Percentiles rank a stretch among this genome's conserved stretches.
Evolutionary conservation across 768 basidiomycete genomes (phyloP).

Genomic region (Leccinum subgranulosum): DNA sequence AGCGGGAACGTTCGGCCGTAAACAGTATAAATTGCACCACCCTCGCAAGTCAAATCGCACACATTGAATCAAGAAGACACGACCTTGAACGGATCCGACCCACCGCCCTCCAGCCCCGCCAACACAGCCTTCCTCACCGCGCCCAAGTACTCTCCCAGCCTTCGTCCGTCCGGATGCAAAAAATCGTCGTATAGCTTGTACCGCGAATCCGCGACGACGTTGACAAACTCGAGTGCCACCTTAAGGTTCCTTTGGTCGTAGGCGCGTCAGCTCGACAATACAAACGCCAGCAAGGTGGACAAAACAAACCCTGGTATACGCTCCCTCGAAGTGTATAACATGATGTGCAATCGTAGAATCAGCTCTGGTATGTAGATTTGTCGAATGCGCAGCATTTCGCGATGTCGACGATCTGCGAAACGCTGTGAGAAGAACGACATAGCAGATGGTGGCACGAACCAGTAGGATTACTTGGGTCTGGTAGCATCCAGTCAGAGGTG

Average conservation of each 20-base stretch:
- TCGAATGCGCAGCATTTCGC: conserved; percentile 77
- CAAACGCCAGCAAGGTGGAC: neutral
- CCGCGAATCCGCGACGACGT: conserved; percentile 83
- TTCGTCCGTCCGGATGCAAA: conserved; percentile 51
- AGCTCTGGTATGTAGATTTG: conserved; percentile 90
- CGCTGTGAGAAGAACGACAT: conserved; percentile 1
- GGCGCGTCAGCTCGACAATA: conserved; percentile 1
- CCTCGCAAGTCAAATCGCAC: too few relatives aligned
- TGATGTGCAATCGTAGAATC: conserved; percentile 76
- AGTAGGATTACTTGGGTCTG: conserved; percentile 43
- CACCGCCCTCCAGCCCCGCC: conserved; percentile 67
- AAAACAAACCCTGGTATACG: conserved; percentile 62
- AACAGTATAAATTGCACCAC: too few relatives aligned
- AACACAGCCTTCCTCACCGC: conserved; percentile 71
- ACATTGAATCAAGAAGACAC: conserved; percentile 21
- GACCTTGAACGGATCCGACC: conserved; percentile 71
- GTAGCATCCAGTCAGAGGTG: conserved; percentile 74
- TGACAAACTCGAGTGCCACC: conserved; percentile 71
- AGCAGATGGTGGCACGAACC: conserved; percentile 25
- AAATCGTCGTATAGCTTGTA: conserved; percentile 88
- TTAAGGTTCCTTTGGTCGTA: conserved; percentile 61
- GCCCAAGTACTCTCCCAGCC: conserved; percentile 70
- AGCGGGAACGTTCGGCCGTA: too few relatives aligned
- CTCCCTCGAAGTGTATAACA: conserved; percentile 61
- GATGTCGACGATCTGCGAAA: conserved; percentile 51